Evolutionary conservation across 129 eudicot species (phyloP).

Genomic region (Saposhnikovia divaricata): DNA sequence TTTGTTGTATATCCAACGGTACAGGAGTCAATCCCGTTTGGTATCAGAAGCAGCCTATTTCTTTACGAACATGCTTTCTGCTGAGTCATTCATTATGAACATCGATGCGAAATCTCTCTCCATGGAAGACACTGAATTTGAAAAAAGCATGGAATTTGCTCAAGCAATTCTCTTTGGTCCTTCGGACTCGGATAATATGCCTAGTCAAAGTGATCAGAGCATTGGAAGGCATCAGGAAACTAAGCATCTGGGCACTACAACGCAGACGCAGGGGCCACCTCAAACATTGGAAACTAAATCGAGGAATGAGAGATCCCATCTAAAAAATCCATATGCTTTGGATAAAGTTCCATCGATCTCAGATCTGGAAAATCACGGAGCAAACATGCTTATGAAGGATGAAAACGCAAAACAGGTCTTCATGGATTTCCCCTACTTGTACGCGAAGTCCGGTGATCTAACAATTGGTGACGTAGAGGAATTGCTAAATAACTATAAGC

Average conservation of each 20-base stretch:
- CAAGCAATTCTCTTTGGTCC: slow-evolving; percentile 59
- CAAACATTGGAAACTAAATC: slow-evolving; percentile 25
- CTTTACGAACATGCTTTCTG: slow-evolving; percentile 84
- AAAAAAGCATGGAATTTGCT: slow-evolving; percentile 79
- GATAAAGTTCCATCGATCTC: slow-evolving; percentile 49
- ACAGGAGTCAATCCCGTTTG: slow-evolving; percentile 7
- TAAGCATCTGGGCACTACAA: slow-evolving; percentile 16
- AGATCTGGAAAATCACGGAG: slow-evolving; percentile 82
- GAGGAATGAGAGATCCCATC: slow-evolving; percentile 20
- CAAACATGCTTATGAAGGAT: slow-evolving; percentile 53
- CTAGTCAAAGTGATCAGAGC: slow-evolving; percentile 22
- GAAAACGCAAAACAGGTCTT: slow-evolving; percentile 35
- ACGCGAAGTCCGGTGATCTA: slow-evolving; percentile 69
- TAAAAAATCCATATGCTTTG: slow-evolving; percentile 27
- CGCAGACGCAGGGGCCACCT: slow-evolving; percentile 7
- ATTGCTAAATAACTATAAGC: slow-evolving; percentile 60
- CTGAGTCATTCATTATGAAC: slow-evolving; percentile 61
- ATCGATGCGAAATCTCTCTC: slow-evolving; percentile 73
- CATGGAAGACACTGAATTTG: slow-evolving; percentile 78
- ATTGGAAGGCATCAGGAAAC: slow-evolving; percentile 23
- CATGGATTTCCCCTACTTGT: slow-evolving; percentile 56
- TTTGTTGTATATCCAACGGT: slow-evolving; percentile 10
- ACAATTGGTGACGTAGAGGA: slow-evolving; percentile 69
- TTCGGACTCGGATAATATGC: slow-evolving; percentile 27
- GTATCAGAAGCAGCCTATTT: slow-evolving; percentile 12